Conservation (phyloP, 495 filamentous ascomycete genomes). For the Trichoderma erinaceum region DNA sequence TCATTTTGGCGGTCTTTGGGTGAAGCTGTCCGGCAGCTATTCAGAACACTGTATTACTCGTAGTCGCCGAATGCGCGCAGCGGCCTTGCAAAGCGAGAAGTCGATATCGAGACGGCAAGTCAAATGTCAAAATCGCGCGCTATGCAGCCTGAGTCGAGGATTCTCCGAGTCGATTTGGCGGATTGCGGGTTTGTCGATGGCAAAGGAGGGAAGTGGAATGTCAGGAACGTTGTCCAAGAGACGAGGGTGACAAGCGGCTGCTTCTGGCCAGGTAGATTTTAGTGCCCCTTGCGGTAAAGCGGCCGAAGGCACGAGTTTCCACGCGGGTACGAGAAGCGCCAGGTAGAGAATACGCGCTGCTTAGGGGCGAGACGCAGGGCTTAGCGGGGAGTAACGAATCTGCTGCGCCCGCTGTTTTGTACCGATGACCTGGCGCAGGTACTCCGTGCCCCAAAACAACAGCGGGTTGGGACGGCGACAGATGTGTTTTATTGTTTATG, state of each 20-base stretch:
- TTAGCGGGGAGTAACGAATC: not conserved
- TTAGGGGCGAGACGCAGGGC: not conserved
- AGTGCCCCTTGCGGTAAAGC: slow-evolving; percentile 6
- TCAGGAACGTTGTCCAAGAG: slow-evolving; percentile 10
- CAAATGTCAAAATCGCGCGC: not conserved
- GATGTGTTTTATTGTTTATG: not conserved
- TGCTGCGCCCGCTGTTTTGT: not conserved
- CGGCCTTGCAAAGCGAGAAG: not conserved
- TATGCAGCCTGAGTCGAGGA: not conserved
- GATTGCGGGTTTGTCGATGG: slow-evolving; percentile 8
- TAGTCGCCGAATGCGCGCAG: not conserved
- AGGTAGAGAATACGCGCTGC: not conserved
- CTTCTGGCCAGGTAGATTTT: slow-evolving; percentile 8
- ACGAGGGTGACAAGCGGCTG: slow-evolving; percentile 6
- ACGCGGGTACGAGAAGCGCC: not conserved
- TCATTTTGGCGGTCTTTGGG: slow-evolving; percentile 34
- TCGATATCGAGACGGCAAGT: not conserved
- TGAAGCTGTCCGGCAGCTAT: slow-evolving; percentile 6
- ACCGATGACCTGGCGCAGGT: not conserved
- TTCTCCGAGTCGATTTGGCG: not conserved
- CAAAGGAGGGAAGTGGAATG: slow-evolving; percentile 5
- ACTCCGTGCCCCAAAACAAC: not conserved
- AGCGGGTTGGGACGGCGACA: not conserved
- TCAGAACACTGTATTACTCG: not conserved
- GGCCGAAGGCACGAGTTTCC: not conserved